Percentiles rank a stretch among this genome's conserved stretches.
phyloP scores from a whole-genome alignment of 2,329 filamentous ascomycete genomes.

The Colletotrichum salicis region DNA sequence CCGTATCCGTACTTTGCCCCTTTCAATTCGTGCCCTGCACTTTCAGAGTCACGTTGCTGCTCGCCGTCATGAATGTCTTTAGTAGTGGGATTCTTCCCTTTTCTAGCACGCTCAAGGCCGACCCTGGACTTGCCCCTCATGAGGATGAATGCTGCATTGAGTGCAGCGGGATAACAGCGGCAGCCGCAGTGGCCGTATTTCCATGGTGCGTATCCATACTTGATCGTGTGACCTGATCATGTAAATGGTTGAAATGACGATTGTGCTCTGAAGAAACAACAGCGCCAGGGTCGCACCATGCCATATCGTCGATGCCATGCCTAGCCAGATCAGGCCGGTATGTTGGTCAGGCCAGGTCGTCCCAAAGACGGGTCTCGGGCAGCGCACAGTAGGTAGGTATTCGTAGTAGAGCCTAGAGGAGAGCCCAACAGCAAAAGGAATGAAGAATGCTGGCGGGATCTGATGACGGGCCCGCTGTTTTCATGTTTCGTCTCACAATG shows the following conservation, averaged over 20 bases:
- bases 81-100: background rate
- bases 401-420: background rate
- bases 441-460: constrained; percentile 11
- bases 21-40: background rate
- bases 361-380: constrained; percentile 23
- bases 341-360: background rate
- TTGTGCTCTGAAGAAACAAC: background rate
- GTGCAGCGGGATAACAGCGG: background rate
- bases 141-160: background rate
- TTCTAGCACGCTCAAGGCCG: background rate
- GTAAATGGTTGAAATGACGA: background rate
- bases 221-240: background rate
- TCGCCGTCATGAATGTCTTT: background rate
- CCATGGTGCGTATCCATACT: background rate
- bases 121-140: background rate
- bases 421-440: constrained; percentile 14
- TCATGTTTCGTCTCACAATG: constrained; percentile 28
- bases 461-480: constrained; percentile 20
- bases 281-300: background rate
- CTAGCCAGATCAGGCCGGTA: background rate
- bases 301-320: background rate
- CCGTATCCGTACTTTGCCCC: background rate
- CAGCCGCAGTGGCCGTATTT: background rate
- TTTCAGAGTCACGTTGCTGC: background rate
- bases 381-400: background rate